Evolutionary conservation across 2,329 filamentous ascomycete species (phyloP).

Genomic region (Pleoardoris graminearum): DNA sequence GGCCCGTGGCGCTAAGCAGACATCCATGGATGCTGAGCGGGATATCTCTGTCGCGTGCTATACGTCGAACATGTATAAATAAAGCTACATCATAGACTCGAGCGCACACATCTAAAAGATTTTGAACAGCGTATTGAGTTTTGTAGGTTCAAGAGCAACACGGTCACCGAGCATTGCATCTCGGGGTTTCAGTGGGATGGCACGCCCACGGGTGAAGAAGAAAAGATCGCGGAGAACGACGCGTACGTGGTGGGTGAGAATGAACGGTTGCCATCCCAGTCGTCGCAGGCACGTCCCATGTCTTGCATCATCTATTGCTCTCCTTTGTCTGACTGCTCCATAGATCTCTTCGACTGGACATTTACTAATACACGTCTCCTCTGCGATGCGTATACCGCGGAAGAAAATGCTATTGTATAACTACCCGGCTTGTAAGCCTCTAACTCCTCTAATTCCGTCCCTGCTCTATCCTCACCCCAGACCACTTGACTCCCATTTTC

Average conservation of each 20-base stretch:
- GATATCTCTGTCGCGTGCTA: neutral
- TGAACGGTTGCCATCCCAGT: conserved; percentile 47
- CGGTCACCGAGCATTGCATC: conserved; percentile 24
- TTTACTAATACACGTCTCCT: conserved; percentile 50
- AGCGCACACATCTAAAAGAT: no score
- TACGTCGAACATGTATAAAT: neutral
- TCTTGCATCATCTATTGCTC: no score
- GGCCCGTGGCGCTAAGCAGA: neutral
- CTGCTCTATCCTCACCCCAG: no score
- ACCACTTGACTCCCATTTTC: no score
- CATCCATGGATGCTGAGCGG: neutral
- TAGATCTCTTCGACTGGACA: conserved; percentile 50
- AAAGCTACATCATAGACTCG: no score
- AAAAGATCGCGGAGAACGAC: conserved; percentile 36
- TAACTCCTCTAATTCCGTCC: no score
- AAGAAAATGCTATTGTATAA: conserved; percentile 48
- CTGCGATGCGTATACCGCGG: conserved; percentile 49
- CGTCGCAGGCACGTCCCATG: conserved; percentile 1
- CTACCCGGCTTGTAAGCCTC: conserved; percentile 53
- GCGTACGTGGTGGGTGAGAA: conserved; percentile 47
- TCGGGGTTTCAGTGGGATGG: conserved; percentile 43
- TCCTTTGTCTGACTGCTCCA: no score
- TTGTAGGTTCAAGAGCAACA: no score
- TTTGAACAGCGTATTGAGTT: no score
- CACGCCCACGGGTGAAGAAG: conserved; percentile 38